These are phyloP conservation scores for Clarireedia sp. DNA, from an alignment of 2,329 filamentous ascomycete genomes.

Conservation along the genomic window DNA sequence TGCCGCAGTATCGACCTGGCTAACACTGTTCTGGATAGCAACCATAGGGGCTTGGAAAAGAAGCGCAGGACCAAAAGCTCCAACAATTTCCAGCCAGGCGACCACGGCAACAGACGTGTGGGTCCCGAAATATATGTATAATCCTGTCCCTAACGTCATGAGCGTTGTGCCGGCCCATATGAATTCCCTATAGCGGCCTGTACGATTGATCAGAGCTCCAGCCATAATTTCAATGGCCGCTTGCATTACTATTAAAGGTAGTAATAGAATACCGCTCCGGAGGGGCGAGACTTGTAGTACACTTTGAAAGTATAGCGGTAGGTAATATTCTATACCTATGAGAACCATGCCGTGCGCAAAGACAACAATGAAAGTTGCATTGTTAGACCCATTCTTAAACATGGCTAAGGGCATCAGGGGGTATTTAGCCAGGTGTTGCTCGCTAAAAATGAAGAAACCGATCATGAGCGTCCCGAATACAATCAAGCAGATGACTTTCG, in stretches of 20 bases:
- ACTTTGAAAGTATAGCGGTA: constrained; percentile 68
- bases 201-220: constrained; percentile 60
- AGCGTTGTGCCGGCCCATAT: constrained; percentile 37
- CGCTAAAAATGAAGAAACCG: constrained; percentile 54
- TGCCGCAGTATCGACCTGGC: constrained; percentile 32
- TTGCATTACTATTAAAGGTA: constrained; percentile 59
- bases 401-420: constrained; percentile 69
- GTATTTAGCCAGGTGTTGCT: constrained; percentile 63
- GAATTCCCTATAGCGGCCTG: constrained; percentile 39
- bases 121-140: constrained; percentile 34
- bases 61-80: constrained; percentile 42
- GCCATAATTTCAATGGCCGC: constrained; percentile 50
- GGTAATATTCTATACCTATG: constrained; percentile 41
- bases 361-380: background rate
- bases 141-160: constrained; percentile 36
- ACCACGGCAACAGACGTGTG: constrained; percentile 34
- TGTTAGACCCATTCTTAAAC: constrained; percentile 58
- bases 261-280: constrained; percentile 64
- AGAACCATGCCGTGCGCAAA: constrained; percentile 42
- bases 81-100: constrained; percentile 41
- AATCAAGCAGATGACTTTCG: constrained; percentile 69
- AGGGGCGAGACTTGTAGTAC: constrained; percentile 62
- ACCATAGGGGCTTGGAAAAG: constrained; percentile 49
- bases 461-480: constrained; percentile 57
- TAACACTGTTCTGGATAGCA: constrained; percentile 45